Percentiles rank a stretch among this genome's conserved stretches.
These are phyloP conservation scores for Raddia distichophylla DNA, from an alignment of 176 grass and related monocot species.

Conservation along the genomic window DNA sequence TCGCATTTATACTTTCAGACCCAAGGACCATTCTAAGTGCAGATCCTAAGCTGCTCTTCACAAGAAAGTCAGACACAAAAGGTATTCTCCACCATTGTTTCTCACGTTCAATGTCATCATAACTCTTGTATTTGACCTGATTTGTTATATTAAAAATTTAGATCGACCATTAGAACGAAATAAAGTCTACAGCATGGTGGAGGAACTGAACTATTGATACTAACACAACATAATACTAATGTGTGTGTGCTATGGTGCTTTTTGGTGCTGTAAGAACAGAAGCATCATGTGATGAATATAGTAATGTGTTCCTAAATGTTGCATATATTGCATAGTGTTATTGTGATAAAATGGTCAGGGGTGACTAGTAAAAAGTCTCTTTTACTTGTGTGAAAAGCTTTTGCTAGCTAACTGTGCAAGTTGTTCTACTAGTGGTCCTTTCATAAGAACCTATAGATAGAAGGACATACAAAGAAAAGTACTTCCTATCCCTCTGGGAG, in stretches of 20 bases:
- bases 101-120: conserved; percentile 85
- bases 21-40: conserved; percentile 74
- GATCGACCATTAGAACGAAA: conserved; percentile 42
- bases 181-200: neutral
- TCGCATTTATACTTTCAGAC: conserved; percentile 88
- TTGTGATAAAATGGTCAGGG: conserved; percentile 9
- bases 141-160: conserved; percentile 33
- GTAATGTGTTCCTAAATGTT: neutral
- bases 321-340: conserved; percentile 27
- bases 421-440: conserved; percentile 21
- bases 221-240: conserved; percentile 25
- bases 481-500: conserved; percentile 1
- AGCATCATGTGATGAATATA: neutral
- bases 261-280: conserved; percentile 26
- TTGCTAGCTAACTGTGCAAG: conserved; percentile 8
- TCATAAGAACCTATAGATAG: conserved; percentile 2
- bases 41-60: conserved; percentile 73
- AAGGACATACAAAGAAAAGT: conserved; percentile 3
- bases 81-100: conserved; percentile 90
- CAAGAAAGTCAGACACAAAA: conserved; percentile 84
- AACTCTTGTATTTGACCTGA: conserved; percentile 86
- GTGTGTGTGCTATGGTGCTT: conserved; percentile 30
- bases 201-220: conserved; percentile 29
- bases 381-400: neutral
- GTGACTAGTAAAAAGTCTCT: neutral